A percentile compares a stretch with the other conserved stretches of the same genome.
Evolutionary conservation across 352 stramenopile species (phyloP).

Genomic region (Globisporangium middletonii): DNA sequence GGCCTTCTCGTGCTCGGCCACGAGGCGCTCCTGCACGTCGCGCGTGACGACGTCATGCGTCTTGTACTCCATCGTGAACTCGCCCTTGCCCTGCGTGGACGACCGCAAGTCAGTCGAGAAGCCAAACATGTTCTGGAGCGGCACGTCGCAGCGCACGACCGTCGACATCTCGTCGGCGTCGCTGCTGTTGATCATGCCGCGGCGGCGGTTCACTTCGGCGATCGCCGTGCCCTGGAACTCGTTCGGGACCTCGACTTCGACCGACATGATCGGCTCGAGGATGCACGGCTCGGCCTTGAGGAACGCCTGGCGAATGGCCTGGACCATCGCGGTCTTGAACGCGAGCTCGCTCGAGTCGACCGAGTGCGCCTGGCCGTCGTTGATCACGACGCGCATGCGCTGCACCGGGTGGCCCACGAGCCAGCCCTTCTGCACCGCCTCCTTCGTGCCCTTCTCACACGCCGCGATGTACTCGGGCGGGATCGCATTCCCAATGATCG

Average conservation of each 20-base stretch:
- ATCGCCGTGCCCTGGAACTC: slow-evolving; percentile 96
- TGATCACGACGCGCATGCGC: slow-evolving; percentile 80
- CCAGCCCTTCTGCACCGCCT: slow-evolving; percentile 94
- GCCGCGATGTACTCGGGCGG: slow-evolving; percentile 97
- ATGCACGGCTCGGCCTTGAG: slow-evolving; percentile 90
- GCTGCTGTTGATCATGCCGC: slow-evolving; percentile 94
- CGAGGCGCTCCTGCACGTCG: slow-evolving; percentile 93
- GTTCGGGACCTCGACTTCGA: slow-evolving; percentile 91
- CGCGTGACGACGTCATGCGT: slow-evolving; percentile 91
- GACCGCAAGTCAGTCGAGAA: slow-evolving; percentile 97
- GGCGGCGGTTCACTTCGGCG: slow-evolving; percentile 91
- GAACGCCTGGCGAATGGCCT: slow-evolving; percentile 94
- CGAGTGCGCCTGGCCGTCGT: slow-evolving; percentile 92
- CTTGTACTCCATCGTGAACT: slow-evolving; percentile 99
- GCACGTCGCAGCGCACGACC: slow-evolving; percentile 92
- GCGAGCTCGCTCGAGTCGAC: slow-evolving; percentile 99
- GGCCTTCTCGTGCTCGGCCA: slow-evolving; percentile 92
- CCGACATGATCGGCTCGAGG: slow-evolving; percentile 96
- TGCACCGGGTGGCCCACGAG: slow-evolving; percentile 96
- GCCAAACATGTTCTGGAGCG: slow-evolving; percentile 98
- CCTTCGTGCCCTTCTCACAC: slow-evolving; percentile 96
- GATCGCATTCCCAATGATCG: slow-evolving; percentile 98
- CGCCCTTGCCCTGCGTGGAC: slow-evolving; percentile 95
- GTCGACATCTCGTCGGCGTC: slow-evolving; percentile 94
- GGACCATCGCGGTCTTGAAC: slow-evolving; percentile 95